Evolutionary conservation across 2,329 filamentous ascomycete genomes (phyloP), one percentile per base, ranked within the genome.

Genomic region (Ceratocystis harringtonii): DNA sequence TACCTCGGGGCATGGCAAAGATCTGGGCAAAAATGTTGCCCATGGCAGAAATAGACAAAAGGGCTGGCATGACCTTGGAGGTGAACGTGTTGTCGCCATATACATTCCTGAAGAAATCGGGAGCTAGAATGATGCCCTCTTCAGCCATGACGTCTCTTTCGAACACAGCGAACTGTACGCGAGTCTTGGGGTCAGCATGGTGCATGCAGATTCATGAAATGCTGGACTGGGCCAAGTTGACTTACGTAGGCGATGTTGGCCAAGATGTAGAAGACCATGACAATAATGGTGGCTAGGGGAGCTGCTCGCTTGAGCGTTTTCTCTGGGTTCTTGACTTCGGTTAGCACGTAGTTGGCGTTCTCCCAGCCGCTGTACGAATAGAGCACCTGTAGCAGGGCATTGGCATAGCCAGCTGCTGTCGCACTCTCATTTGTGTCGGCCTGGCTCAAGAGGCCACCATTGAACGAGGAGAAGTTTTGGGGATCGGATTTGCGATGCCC

Each of bases 301-400:
- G 81, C 82, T 0, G 82, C 83, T 62, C 84, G 74, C 1, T 77
- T 71, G 4, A 84, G 76, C 0, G 82, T 84, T 69, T 77, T 78
- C 36, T 75, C 77, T 0, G 82, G 82, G 55, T 80, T 77, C 68
- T 78, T 81, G 43, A 85, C 74, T 70, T 86, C 83, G 67, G 78
- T 76, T 2, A 85, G 73, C 1, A 84, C 83, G 67, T 85, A 84
- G 72, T 84, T 84, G 36, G 82, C 82, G 66, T 84, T 84, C 70
- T 84, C 81, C 83, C 82, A 86, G 2, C 83, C 83, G 69, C 81
- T 82, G 74, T 84, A 85, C 15, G 79, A 82, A 74, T 84, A 84
- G 17, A 84, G 76, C 65, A 85, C 80, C 32, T 80, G 80, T 2
- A 85, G 75, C 10, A 85, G 74, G 0, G 83, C 82, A 2, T 80